A percentile compares a stretch with the other conserved stretches of the same genome.
phyloP scores from a whole-genome alignment of 2,329 filamentous ascomycete genomes.

The Remersonia thermophila region DNA sequence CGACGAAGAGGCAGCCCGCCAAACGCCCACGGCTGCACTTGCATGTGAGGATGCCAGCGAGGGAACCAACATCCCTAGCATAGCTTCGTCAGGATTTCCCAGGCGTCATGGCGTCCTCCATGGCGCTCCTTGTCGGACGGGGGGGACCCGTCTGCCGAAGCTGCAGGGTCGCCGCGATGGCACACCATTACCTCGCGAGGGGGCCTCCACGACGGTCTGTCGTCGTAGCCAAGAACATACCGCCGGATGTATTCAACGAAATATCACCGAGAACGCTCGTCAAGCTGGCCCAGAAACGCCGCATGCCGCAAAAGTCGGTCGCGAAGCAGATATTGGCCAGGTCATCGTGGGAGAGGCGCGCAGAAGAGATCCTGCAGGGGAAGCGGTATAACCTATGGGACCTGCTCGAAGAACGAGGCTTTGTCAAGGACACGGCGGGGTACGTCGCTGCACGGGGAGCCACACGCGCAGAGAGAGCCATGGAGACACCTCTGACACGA shows the following conservation, averaged over 20 bases:
- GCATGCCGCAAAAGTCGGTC: conserved; percentile 24
- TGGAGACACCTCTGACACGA: neutral
- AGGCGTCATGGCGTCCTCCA: conserved; percentile 11
- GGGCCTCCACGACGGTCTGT: too few species aligned
- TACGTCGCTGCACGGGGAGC: too few species aligned
- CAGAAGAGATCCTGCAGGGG: conserved; percentile 36
- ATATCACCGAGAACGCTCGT: too few species aligned
- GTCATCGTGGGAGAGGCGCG: conserved; percentile 35
- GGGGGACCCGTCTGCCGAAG: conserved; percentile 11
- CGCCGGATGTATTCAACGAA: too few species aligned
- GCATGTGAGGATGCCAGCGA: too few species aligned
- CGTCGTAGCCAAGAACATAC: too few species aligned
- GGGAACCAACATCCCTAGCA: too few species aligned
- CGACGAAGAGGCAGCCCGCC: too few species aligned
- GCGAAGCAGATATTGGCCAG: conserved; percentile 31
- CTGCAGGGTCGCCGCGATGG: conserved; percentile 4
- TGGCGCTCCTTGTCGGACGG: conserved; percentile 8
- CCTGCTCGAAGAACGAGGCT: conserved; percentile 58
- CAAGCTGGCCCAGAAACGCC: too few species aligned
- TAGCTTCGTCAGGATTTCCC: neutral
- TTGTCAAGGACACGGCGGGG: conserved; percentile 64
- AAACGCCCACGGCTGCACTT: too few species aligned
- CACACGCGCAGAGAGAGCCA: too few species aligned
- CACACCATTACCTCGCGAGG: too few species aligned
- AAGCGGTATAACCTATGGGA: conserved; percentile 44